Percentiles rank a stretch among this genome's conserved stretches.
Conservation (phyloP, 1,139 yeast genomes). For the Hansenula anomala region DNA sequence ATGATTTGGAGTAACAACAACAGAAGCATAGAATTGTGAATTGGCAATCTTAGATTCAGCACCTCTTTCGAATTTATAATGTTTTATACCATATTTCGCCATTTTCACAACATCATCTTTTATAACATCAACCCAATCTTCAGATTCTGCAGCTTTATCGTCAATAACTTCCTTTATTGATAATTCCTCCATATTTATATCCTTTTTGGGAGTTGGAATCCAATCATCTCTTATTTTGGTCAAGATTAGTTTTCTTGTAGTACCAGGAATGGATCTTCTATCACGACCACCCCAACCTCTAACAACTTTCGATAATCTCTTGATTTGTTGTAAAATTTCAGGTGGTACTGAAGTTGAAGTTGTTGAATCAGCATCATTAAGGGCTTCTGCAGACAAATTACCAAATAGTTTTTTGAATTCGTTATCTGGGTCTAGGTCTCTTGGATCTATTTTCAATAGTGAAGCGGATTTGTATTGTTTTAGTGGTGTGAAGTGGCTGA, state of each 20-base stretch:
- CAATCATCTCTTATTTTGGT: conserved; percentile 79
- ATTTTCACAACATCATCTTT: conserved; percentile 42
- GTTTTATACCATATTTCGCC: conserved; percentile 44
- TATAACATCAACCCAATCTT: conserved; percentile 45
- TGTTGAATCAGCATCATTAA: conserved; percentile 67
- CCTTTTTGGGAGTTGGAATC: conserved; percentile 67
- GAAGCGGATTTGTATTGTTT: conserved; percentile 35
- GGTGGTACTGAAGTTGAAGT: conserved; percentile 54
- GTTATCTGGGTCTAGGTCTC: conserved; percentile 71
- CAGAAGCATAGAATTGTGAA: conserved; percentile 61
- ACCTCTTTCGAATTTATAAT: conserved; percentile 46
- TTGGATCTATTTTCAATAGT: conserved; percentile 42
- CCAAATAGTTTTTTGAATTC: conserved; percentile 77
- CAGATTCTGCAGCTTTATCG: conserved; percentile 31
- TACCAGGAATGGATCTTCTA: conserved; percentile 63
- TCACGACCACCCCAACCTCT: conserved; percentile 86
- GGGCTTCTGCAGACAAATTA: conserved; percentile 59
- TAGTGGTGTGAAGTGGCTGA: conserved; percentile 41
- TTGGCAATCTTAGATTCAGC: conserved; percentile 40
- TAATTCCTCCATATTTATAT: conserved; percentile 58
- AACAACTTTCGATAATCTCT: conserved; percentile 54
- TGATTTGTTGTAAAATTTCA: conserved; percentile 60
- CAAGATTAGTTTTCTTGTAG: conserved; percentile 58
- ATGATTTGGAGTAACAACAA: conserved; percentile 68
- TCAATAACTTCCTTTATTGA: conserved; percentile 35